These are phyloP conservation scores for Dichotomocladium elegans DNA, from an alignment of 371 early-diverging fungal species.

Conservation along the genomic window DNA sequence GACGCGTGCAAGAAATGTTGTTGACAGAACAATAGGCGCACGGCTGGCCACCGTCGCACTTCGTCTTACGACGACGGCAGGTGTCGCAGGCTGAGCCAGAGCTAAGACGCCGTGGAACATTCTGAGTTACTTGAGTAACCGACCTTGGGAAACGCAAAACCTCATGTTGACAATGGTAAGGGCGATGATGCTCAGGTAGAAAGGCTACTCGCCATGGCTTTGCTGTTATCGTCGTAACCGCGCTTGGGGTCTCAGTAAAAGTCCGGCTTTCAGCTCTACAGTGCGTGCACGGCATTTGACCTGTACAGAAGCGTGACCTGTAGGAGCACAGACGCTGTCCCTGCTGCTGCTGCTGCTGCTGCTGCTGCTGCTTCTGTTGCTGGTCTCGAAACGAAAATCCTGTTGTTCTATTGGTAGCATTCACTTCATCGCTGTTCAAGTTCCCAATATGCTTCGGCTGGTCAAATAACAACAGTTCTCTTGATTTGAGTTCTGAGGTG, in stretches of 20 bases:
- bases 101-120: constrained; percentile 27
- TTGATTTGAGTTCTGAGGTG: too few relatives aligned
- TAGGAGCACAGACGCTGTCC: constrained; percentile 1
- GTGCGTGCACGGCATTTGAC: constrained; percentile 27
- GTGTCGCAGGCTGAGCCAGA: constrained; percentile 45
- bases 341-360: neutral
- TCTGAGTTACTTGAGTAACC: neutral
- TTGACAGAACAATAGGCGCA: constrained; percentile 38
- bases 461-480: too few relatives aligned
- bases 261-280: constrained; percentile 5
- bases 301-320: constrained; percentile 21
- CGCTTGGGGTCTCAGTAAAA: neutral
- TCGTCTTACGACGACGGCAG: constrained; percentile 42
- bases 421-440: too few relatives aligned
- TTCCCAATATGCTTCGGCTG: too few relatives aligned
- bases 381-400: too few relatives aligned
- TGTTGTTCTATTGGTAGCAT: too few relatives aligned
- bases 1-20: constrained; percentile 31
- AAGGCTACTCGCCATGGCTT: constrained; percentile 29
- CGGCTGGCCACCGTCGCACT: constrained; percentile 41
- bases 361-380: too few relatives aligned
- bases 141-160: constrained; percentile 1
- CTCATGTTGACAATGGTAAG: constrained; percentile 4
- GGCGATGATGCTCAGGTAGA: constrained; percentile 4
- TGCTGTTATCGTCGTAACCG: neutral